Conservation (phyloP, 2,329 filamentous ascomycete genomes). For the Leptodontidium sp. region DNA sequence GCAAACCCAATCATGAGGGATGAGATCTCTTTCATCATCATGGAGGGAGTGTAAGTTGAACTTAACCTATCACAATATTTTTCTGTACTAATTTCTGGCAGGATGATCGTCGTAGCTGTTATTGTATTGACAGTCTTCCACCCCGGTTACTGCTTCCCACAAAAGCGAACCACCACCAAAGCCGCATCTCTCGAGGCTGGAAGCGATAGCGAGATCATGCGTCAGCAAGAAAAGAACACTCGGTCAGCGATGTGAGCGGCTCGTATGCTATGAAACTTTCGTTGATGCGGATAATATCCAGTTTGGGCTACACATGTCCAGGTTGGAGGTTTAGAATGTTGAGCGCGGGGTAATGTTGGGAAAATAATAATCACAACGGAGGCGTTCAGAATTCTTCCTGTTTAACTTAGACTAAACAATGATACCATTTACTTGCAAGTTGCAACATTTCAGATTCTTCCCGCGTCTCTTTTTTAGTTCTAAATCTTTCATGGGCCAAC, state of each 20-base stretch:
- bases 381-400: neutral
- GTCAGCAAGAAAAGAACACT: constrained; percentile 10
- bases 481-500: too few species aligned
- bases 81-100: constrained; percentile 10
- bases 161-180: constrained; percentile 6
- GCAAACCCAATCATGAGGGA: constrained; percentile 70
- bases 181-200: constrained; percentile 10
- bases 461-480: too few species aligned
- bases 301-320: neutral
- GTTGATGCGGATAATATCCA: neutral
- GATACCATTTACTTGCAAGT: neutral
- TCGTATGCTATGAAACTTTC: neutral
- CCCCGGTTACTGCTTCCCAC: constrained; percentile 45
- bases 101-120: constrained; percentile 58
- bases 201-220: constrained; percentile 8
- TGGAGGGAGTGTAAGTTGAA: constrained; percentile 59
- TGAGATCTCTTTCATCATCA: constrained; percentile 64
- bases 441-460: too few species aligned
- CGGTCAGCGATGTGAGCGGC: neutral
- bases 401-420: neutral
- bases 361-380: too few species aligned
- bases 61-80: neutral
- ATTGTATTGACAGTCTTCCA: constrained; percentile 56
- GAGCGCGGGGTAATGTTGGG: neutral
- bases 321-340: neutral